Percentiles rank a stretch among this genome's conserved stretches.
These are phyloP conservation scores for Xylaria polymorpha DNA, from an alignment of 2,329 filamentous ascomycete genomes.

Conservation along the genomic window DNA sequence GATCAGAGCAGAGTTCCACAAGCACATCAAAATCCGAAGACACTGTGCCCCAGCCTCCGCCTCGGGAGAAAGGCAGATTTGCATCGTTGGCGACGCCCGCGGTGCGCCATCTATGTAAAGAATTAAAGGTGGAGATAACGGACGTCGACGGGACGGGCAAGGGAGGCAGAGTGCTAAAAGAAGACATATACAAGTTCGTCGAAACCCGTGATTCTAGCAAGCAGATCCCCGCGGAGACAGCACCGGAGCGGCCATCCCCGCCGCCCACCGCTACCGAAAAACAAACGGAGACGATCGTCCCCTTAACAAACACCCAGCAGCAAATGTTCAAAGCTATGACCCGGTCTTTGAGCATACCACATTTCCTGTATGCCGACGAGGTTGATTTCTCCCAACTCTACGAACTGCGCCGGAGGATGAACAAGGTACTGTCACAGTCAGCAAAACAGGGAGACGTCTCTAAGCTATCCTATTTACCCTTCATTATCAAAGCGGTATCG, in stretches of 20 bases:
- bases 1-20: conserved; percentile 17
- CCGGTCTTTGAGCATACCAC: conserved; percentile 86
- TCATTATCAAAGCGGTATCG: conserved; percentile 95
- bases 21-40: conserved; percentile 32
- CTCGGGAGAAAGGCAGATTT: conserved; percentile 67
- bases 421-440: conserved; percentile 65
- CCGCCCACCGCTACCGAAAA: conserved; percentile 54
- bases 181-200: conserved; percentile 83
- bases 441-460: conserved; percentile 58
- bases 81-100: conserved; percentile 88
- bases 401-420: conserved; percentile 78
- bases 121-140: conserved; percentile 80
- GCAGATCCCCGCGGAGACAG: conserved; percentile 38
- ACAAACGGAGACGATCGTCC: conserved; percentile 75
- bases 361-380: conserved; percentile 95
- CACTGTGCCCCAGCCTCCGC: conserved; percentile 40
- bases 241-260: conserved; percentile 50
- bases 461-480: conserved; percentile 90
- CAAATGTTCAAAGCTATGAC: conserved; percentile 99
- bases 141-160: conserved; percentile 86
- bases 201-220: conserved; percentile 56
- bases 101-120: conserved; percentile 87
- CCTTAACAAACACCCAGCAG: conserved; percentile 81
- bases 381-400: conserved; percentile 83
- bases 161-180: conserved; percentile 91